Conservation (phyloP, 331 rosid species). For the Saraca asoca region DNA sequence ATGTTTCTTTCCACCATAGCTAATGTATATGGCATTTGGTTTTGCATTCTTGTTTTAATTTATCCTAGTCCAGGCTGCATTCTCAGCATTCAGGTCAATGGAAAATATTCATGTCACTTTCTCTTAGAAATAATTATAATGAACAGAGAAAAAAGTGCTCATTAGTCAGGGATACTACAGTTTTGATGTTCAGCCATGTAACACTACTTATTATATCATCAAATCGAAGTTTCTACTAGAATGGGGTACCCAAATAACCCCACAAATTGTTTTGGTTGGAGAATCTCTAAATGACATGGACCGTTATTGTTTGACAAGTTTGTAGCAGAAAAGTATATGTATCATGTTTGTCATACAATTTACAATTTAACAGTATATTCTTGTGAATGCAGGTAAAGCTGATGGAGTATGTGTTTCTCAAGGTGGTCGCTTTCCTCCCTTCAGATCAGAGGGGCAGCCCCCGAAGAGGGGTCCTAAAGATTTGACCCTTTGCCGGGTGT, state of each 20-base stretch:
- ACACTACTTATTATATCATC: slow-evolving; percentile 10
- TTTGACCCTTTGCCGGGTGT: slow-evolving; percentile 81
- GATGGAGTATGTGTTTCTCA: slow-evolving; percentile 77
- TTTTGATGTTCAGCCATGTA: slow-evolving; percentile 13
- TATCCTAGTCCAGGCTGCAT: neutral
- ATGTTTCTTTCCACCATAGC: neutral
- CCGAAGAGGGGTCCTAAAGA: slow-evolving; percentile 80
- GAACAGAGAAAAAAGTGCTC: no score
- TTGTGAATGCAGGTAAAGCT: slow-evolving; percentile 51
- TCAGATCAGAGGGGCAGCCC: slow-evolving; percentile 70
- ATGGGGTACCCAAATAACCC: neutral
- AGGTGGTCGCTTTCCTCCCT: slow-evolving; percentile 85
- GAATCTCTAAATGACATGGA: slow-evolving; percentile 1
- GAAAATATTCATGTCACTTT: neutral
- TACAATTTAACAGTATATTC: slow-evolving; percentile 12
- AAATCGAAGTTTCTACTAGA: slow-evolving; percentile 1
- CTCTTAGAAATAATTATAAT: neutral
- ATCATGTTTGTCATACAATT: neutral
- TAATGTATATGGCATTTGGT: neutral
- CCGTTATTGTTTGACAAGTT: neutral
- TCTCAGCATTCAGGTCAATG: no score
- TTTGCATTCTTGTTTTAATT: neutral
- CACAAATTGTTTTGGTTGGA: neutral
- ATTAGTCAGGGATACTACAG: no score
- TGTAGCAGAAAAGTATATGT: neutral